phyloP scores from a whole-genome alignment of 2,329 filamentous ascomycete genomes.

The Pseudogymnoascus sp. region DNA sequence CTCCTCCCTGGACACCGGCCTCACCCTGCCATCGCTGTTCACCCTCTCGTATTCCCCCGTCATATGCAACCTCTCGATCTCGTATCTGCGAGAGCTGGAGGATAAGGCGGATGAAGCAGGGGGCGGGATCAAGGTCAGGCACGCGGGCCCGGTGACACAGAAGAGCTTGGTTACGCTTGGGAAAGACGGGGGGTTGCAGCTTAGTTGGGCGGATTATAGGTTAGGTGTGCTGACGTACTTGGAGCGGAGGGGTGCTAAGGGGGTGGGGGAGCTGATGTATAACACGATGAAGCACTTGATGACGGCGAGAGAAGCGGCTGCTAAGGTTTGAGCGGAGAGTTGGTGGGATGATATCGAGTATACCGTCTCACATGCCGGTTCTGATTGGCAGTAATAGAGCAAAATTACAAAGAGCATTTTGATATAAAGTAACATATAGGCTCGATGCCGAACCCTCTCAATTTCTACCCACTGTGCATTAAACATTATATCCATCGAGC shows the following conservation, averaged over 20 bases:
- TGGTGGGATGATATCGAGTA: neutral
- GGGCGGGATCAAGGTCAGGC: constrained; percentile 39
- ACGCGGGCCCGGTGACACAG: constrained; percentile 64
- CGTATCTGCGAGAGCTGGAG: constrained; percentile 49
- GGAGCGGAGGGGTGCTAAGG: constrained; percentile 54
- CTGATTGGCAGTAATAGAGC: neutral
- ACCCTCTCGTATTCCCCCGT: constrained; percentile 53
- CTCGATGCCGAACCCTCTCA: neutral
- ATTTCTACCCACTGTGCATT: neutral
- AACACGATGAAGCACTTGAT: constrained; percentile 73
- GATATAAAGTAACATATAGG: neutral
- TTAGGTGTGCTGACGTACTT: constrained; percentile 64
- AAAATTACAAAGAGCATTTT: neutral
- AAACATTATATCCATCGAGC: constrained; percentile 7
- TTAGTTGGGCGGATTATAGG: constrained; percentile 70
- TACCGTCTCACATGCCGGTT: neutral
- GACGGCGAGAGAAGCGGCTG: constrained; percentile 32
- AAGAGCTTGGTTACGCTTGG: constrained; percentile 56
- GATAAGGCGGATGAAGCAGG: constrained; percentile 45
- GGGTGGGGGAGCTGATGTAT: constrained; percentile 66
- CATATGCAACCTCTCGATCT: constrained; percentile 48
- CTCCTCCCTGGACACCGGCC: constrained; percentile 38
- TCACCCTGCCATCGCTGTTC: constrained; percentile 45
- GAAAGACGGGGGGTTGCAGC: constrained; percentile 55
- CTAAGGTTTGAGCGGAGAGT: constrained; percentile 14